phyloP scores from a whole-genome alignment of 305 asterid genomes.

The Fraxinus albicans region DNA sequence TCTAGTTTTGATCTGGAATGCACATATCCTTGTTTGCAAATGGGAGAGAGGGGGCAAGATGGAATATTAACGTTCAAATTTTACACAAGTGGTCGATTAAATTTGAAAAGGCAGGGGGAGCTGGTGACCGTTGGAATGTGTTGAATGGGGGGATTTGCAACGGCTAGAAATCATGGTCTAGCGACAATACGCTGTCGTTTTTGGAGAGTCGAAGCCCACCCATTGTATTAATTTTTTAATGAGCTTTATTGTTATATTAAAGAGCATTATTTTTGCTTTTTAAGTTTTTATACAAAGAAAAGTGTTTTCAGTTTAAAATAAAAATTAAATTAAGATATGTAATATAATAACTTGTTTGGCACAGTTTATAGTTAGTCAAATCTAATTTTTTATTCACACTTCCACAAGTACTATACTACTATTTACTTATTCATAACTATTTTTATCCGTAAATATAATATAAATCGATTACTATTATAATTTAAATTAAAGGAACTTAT shows the following conservation, averaged over 20 bases:
- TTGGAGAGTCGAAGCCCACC: not conserved
- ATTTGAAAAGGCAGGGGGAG: constrained; percentile 38
- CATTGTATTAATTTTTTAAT: not conserved
- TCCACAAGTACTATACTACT: not conserved
- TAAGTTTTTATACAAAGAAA: not conserved
- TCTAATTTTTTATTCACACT: not conserved
- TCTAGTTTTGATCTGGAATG: constrained; percentile 26
- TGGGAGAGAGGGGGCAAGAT: constrained; percentile 1
- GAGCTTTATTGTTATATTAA: not conserved
- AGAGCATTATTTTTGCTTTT: not conserved
- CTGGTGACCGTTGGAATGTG: constrained; percentile 1
- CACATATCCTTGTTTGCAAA: not conserved
- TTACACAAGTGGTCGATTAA: constrained; percentile 56
- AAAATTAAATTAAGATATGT: too few species aligned
- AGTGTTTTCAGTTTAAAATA: not conserved
- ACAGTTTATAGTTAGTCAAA: not conserved
- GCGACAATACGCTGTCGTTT: constrained; percentile 21
- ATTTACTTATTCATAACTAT: not conserved
- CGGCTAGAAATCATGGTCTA: constrained; percentile 46
- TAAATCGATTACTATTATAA: too few species aligned
- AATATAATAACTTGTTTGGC: not conserved
- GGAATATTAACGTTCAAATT: constrained; percentile 46
- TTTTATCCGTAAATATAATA: too few species aligned
- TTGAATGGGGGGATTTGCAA: constrained; percentile 25
- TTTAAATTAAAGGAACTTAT: not conserved